These are phyloP conservation scores for Melanomma pulvis-pyrius DNA, from an alignment of 495 filamentous ascomycete species.

Conservation along the genomic window DNA sequence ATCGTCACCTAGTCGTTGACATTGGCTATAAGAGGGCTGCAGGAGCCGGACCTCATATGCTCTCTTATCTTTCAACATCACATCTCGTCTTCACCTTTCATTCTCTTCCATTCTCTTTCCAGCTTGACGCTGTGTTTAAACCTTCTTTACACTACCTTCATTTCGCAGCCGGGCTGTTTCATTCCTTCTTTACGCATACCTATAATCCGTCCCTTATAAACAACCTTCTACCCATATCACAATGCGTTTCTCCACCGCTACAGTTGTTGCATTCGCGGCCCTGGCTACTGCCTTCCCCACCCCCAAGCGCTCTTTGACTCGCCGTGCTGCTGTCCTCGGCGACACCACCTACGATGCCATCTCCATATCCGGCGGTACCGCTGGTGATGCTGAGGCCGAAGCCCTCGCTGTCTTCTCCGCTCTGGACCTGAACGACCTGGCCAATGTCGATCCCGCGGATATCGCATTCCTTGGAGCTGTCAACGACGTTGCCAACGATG, in stretches of 20 bases:
- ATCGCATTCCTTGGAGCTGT: constrained; percentile 48
- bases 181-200: neutral
- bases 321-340: constrained; percentile 15
- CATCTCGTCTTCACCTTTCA: neutral
- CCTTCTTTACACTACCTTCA: constrained; percentile 7
- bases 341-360: constrained; percentile 31
- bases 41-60: neutral
- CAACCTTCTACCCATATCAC: neutral
- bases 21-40: constrained; percentile 2
- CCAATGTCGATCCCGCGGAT: constrained; percentile 42
- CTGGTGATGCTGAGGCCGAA: constrained; percentile 49
- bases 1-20: neutral
- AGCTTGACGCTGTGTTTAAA: constrained; percentile 12
- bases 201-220: constrained; percentile 12
- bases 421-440: constrained; percentile 6
- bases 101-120: constrained; percentile 1
- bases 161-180: constrained; percentile 14
- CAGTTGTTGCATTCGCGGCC: neutral
- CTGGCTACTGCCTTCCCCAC: neutral
- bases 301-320: neutral
- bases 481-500: constrained; percentile 45
- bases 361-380: constrained; percentile 48
- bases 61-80: constrained; percentile 8
- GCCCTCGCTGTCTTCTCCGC: constrained; percentile 50
- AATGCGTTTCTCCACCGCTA: constrained; percentile 20